Evolutionary conservation across 768 basidiomycete genomes (phyloP), one percentile per base, ranked within the genome.

Genomic region (Cubamyces sp.): DNA sequence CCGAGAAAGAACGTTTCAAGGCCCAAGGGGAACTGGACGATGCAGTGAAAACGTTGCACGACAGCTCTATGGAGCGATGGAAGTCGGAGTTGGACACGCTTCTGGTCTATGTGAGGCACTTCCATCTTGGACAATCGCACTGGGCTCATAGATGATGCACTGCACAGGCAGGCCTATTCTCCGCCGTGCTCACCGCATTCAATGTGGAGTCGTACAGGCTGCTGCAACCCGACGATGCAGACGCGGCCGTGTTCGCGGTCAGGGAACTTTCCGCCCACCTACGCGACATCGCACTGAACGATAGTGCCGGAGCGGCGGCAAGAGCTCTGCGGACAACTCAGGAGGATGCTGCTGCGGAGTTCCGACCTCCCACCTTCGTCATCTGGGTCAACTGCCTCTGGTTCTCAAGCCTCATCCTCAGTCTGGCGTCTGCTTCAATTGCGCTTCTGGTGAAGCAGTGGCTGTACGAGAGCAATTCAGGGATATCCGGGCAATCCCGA

Each of bases 381-480:
- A 21, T 67, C 11, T 57, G 48, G 52, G 46, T 69, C 41, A 73
- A 71, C 60, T 54, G 57, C 4, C 64, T 73, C 2, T 71, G 70
- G 69, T 69, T 71, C 48, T 48, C 64, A 3, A 69, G 69, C 34
- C 65, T 74, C 5, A 53, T 68, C 5, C 52, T 65, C 62, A 69
- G 67, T 52, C 70, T 74, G 19, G 57, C 67, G 2, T 59, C 69
- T 3, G 70, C 71, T 0, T 55, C 71, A 9, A 54, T 69, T 40
- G 66, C 68, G 26, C 66, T 70, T 46, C 55, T 70, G 6, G 67
- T 69, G 8, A 74, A 72, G 53, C 71, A 73, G 45, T 72, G 70
- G 72, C 25, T 72, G 1, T 63, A 64, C 26, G 65, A 68, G 15
- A 69, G 68, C 45, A 56, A 46, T 19, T 37, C 64, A 11, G 59